phyloP scores from a whole-genome alignment of 495 filamentous ascomycete genomes.

The Tuber brumale region DNA sequence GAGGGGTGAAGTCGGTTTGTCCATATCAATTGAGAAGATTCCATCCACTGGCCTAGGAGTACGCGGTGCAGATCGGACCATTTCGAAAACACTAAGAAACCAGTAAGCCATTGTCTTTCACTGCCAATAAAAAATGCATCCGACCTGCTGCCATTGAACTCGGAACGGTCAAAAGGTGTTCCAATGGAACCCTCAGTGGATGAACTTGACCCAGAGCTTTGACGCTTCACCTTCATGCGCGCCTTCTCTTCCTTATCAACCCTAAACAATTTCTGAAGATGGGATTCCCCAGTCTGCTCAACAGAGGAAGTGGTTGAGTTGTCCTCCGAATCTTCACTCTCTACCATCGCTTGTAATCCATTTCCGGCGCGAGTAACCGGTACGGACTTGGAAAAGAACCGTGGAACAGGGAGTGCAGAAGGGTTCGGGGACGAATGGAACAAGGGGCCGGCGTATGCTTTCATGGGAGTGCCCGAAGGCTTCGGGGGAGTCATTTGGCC shows the following conservation, averaged over 20 bases:
- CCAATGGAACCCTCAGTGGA: conserved; percentile 16
- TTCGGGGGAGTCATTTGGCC: conserved; percentile 29
- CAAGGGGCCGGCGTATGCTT: conserved; percentile 83
- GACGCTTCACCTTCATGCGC: conserved; percentile 40
- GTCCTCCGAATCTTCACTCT: conserved; percentile 40
- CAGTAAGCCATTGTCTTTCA: background rate
- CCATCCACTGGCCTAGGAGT: background rate
- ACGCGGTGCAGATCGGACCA: background rate
- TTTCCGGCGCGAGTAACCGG: conserved; percentile 52
- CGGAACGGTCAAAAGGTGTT: conserved; percentile 14
- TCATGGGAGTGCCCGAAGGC: conserved; percentile 44
- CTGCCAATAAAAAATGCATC: background rate
- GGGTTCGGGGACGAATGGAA: conserved; percentile 95
- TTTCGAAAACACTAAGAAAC: background rate
- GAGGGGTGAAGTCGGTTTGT: background rate
- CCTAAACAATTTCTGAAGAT: conserved; percentile 81
- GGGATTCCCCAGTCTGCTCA: conserved; percentile 56
- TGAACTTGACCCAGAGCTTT: conserved; percentile 28
- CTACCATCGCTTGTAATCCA: conserved; percentile 44
- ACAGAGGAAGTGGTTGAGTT: conserved; percentile 13
- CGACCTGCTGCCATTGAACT: conserved; percentile 8
- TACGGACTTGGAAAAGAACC: conserved; percentile 77
- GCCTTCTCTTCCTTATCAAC: conserved; percentile 73
- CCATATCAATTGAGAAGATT: conserved; percentile 9
- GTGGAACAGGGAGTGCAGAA: conserved; percentile 86